Base-by-base conservation (phyloP, 1,139 yeast species). In the Kodamaea anthophila region DNA sequence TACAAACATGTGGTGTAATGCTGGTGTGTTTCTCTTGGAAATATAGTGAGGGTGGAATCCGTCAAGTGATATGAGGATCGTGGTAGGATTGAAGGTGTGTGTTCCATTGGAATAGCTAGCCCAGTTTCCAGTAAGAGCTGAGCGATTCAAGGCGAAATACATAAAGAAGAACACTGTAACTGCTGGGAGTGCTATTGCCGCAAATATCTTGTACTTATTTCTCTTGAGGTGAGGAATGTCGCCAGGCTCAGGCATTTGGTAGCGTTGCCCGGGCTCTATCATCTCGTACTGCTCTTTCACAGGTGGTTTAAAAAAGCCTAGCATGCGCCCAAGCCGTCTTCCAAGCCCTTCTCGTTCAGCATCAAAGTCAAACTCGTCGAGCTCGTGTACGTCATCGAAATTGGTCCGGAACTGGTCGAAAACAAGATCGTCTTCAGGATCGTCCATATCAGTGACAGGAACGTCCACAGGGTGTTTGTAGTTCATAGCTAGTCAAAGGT, bases 11-110 rank as follows among this genome's bases (percentile, higher is more conserved):
- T 64, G 55, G 46, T 82, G 80, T 49, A 88, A 49, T 23, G 75
- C 61, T 1, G 97, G 96, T 1, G 96, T 87, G 23, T 68, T 47
- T 13, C 65, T 60, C 5, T 70, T 50, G 15, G 77, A 76, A n/a
- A 87, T 74, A 48, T 85, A 84, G 47, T 85, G 93, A 7, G 96
- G 96, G 50, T 87, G 94, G 55, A 87, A 83, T 9, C 96, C 96
- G 49, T 84, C 96, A 23, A 87, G 53, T 0, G 95, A 84, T 2
- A 87, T 61, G 31, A 86, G 53, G 1, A 87, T 56, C 0, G 96
- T 87, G 4, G 95, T 77, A 13, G 93, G 85, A 42, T 77, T 64
- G 53, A 79, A 86, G 1, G 60, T 58, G 39, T 77, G 78, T 0
- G 96, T 84, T 3, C 91, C 84, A 49, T 87, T 87, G 13, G 67